Evolutionary conservation across 1,284 basidiomycete species (phyloP), one percentile per base, ranked within the genome.

Genomic region (Boletus semigastroideus): DNA sequence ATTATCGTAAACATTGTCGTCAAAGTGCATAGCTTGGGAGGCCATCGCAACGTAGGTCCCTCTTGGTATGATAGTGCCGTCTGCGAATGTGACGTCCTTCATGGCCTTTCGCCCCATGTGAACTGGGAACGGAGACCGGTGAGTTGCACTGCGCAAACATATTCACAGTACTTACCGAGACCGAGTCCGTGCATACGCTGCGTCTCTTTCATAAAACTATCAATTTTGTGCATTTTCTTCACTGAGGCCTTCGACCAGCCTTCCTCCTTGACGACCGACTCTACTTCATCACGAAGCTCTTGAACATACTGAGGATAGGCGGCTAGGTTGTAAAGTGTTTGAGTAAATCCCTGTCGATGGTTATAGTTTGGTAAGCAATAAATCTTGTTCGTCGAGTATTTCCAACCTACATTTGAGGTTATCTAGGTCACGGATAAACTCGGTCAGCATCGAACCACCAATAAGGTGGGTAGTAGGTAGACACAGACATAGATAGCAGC

Each of bases 141-240:
- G 7, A 34, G n/a, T 34, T n/a, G 34, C 34, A 16, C 34, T n/a
- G 34, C 1, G n/a, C 16, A 10, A 17, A 16, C 16, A 17, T 10
- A 10, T 11, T 16, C 5, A n/a, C 34, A 8, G n/a, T 9, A 20
- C 37, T 20, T 10, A 38, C 19, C 17, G 7, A 25, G 14, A 51
- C 20, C 46, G 48, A 71, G 25, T 0, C 69, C 65, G 36, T 67
- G 59, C 19, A 70, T 43, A 2, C 78, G 67, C 49, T 71, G 66
- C 1, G 66, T 66, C 59, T 80, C 79, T 42, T 69, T 70, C 34
- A 79, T 30, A 60, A 80, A 77, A 55, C 78, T 80, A 60, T 80
- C 78, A 1, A 78, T 42, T 57, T 73, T 76, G 49, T 59, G 55
- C 73, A 79, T 74, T 46, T 70, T 72, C 42, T 54, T 64, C 31